These are phyloP conservation scores for Musa troglodytarum DNA, from an alignment of 176 grass and related monocot genomes.

Conservation along the genomic window DNA sequence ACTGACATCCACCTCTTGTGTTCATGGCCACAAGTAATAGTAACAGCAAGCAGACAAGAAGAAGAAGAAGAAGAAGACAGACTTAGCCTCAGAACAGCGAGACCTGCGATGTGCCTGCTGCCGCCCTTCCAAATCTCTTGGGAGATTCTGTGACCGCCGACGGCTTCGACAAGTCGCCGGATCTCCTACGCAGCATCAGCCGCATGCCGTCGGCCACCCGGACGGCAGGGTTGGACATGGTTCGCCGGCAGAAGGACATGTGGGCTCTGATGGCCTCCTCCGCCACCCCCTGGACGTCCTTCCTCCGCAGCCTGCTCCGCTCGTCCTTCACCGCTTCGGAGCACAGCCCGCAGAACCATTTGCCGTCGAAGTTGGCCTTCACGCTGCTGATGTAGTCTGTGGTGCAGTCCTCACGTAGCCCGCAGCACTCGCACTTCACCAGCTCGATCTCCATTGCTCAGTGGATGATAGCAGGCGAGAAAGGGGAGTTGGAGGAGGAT, in stretches of 20 bases:
- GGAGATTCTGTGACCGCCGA: background rate
- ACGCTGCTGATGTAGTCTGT: constrained; percentile 51
- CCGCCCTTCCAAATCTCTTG: background rate
- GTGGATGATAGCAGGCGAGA: background rate
- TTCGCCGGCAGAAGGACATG: constrained; percentile 63
- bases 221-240: constrained; percentile 38
- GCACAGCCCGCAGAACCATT: constrained; percentile 86
- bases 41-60: too few relatives aligned
- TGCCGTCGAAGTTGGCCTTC: constrained; percentile 37
- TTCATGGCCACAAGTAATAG: too few relatives aligned
- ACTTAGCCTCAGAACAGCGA: background rate
- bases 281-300: constrained; percentile 1
- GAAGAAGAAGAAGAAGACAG: too few relatives aligned
- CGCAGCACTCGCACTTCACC: constrained; percentile 72
- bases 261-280: constrained; percentile 63
- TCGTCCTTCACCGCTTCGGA: constrained; percentile 71
- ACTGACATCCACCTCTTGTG: too few relatives aligned
- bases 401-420: constrained; percentile 77
- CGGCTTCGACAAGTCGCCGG: constrained; percentile 17
- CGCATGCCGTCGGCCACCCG: constrained; percentile 77
- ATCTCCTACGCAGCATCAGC: constrained; percentile 53
- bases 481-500: background rate
- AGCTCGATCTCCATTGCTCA: constrained; percentile 31
- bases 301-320: constrained; percentile 23
- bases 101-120: background rate